These are phyloP conservation scores for Apiotrichum veenhuisii DNA, from an alignment of 1,284 basidiomycete genomes.

Conservation along the genomic window DNA sequence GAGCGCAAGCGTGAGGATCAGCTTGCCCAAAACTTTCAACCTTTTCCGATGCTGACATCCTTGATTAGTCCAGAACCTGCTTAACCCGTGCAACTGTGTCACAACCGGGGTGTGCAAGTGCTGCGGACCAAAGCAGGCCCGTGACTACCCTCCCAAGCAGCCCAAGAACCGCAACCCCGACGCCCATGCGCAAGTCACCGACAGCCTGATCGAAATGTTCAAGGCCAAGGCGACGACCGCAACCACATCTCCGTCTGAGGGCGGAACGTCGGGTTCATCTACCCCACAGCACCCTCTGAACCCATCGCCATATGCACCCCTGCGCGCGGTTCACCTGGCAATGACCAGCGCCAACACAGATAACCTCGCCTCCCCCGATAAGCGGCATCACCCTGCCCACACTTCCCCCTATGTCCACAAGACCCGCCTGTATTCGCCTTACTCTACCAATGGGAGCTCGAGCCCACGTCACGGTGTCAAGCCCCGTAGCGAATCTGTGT, in stretches of 20 bases:
- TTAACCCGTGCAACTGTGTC: slow-evolving; percentile 52
- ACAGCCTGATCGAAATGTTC: slow-evolving; percentile 36
- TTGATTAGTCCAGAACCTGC: slow-evolving; percentile 31
- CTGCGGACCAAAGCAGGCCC: slow-evolving; percentile 51
- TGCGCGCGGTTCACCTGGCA: slow-evolving; percentile 4
- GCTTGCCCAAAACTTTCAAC: slow-evolving; percentile 49
- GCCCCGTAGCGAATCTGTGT: slow-evolving; percentile 16
- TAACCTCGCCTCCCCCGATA: slow-evolving; percentile 30
- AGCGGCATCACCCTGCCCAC: slow-evolving; percentile 43
- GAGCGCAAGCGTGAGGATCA: slow-evolving; percentile 30
- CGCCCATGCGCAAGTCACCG: slow-evolving; percentile 18
- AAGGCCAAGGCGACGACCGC: slow-evolving; percentile 25
- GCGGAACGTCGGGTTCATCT: slow-evolving; percentile 13
- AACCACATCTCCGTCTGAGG: neutral
- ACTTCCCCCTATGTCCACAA: slow-evolving; percentile 47
- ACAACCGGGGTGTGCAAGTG: slow-evolving; percentile 55
- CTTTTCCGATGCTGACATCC: slow-evolving; percentile 1
- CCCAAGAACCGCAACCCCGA: neutral
- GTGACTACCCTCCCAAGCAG: neutral
- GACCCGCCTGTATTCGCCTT: slow-evolving; percentile 49
- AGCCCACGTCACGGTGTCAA: slow-evolving; percentile 23
- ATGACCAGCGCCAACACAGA: slow-evolving; percentile 14
- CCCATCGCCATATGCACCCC: slow-evolving; percentile 1
- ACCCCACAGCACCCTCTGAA: slow-evolving; percentile 8
- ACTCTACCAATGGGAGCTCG: slow-evolving; percentile 31